Conservation (phyloP, 768 basidiomycete species). For the Xanthoconium purpureum region DNA sequence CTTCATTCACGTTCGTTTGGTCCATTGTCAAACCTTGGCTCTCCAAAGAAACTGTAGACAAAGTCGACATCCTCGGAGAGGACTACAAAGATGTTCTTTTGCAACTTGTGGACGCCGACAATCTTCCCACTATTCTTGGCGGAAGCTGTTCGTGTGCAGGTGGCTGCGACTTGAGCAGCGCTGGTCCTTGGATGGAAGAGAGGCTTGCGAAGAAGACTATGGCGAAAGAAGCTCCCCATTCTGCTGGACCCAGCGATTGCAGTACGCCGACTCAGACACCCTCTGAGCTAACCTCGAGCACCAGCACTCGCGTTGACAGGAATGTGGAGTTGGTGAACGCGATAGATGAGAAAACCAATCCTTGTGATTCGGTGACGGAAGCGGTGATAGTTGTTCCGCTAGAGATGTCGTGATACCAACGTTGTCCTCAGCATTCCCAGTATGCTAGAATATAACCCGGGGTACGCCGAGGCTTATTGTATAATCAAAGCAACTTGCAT, state of each 20-base stretch:
- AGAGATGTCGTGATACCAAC: conserved; percentile 4
- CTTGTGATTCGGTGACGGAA: not conserved
- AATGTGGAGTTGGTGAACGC: not conserved
- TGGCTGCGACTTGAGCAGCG: conserved; percentile 60
- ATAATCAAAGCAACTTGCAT: not conserved
- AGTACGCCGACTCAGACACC: not conserved
- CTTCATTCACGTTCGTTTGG: conserved; percentile 74
- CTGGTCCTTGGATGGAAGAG: conserved; percentile 71
- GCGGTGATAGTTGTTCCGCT: not conserved
- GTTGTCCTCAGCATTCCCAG: not conserved
- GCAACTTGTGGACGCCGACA: conserved; percentile 58
- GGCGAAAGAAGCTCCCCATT: not conserved
- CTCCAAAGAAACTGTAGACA: conserved; percentile 65
- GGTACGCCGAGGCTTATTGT: not conserved
- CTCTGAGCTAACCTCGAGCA: conserved; percentile 5
- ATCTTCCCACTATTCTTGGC: conserved; percentile 58
- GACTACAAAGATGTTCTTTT: conserved; percentile 58
- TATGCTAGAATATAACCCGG: not conserved
- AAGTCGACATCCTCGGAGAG: conserved; percentile 62
- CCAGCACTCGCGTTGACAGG: conserved; percentile 2
- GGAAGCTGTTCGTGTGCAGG: conserved; percentile 64
- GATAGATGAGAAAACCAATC: conserved; percentile 10
- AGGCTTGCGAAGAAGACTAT: conserved; percentile 29
- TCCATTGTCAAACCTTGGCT: conserved; percentile 66
- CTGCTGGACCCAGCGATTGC: not conserved